These are phyloP conservation scores for Ogataea haglerorum DNA, from an alignment of 805 yeast species.

Conservation along the genomic window DNA sequence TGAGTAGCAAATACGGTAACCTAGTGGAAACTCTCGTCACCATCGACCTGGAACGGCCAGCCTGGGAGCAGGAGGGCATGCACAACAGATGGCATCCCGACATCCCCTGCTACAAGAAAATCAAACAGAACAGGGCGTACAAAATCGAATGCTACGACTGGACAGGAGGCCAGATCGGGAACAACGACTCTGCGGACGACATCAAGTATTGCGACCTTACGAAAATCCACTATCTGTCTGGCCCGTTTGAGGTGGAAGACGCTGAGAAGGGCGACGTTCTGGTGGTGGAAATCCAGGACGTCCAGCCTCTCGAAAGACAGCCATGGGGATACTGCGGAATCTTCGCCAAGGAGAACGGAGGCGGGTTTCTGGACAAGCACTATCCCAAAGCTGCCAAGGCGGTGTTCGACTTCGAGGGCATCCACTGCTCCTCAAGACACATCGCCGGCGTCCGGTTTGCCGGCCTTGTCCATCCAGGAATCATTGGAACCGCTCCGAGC, in stretches of 20 bases:
- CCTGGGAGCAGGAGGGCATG: conserved; percentile 43
- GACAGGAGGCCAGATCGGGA: conserved; percentile 51
- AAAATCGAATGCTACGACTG: conserved; percentile 51
- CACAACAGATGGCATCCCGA: conserved; percentile 58
- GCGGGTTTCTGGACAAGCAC: conserved; percentile 46
- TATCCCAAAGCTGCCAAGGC: conserved; percentile 53
- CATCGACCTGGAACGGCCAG: conserved; percentile 43
- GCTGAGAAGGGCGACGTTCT: conserved; percentile 48
- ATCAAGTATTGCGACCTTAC: conserved; percentile 43
- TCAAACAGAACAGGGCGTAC: conserved; percentile 42
- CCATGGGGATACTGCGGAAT: conserved; percentile 55
- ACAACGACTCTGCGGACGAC: conserved; percentile 48
- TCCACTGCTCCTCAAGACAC: conserved; percentile 47
- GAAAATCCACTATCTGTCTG: conserved; percentile 46
- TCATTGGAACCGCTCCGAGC: conserved; percentile 50
- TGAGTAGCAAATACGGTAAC: conserved; percentile 17
- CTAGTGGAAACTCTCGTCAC: conserved; percentile 37
- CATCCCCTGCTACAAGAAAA: conserved; percentile 39
- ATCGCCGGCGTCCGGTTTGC: conserved; percentile 48
- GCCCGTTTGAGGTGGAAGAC: conserved; percentile 44
- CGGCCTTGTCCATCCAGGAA: conserved; percentile 51
- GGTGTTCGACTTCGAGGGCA: conserved; percentile 50
- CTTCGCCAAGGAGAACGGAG: conserved; percentile 47
- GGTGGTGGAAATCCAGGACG: conserved; percentile 48
- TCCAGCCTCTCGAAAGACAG: conserved; percentile 48